These are phyloP conservation scores for Botrytis deweyae DNA, from an alignment of 2,329 filamentous ascomycete genomes.

Conservation along the genomic window DNA sequence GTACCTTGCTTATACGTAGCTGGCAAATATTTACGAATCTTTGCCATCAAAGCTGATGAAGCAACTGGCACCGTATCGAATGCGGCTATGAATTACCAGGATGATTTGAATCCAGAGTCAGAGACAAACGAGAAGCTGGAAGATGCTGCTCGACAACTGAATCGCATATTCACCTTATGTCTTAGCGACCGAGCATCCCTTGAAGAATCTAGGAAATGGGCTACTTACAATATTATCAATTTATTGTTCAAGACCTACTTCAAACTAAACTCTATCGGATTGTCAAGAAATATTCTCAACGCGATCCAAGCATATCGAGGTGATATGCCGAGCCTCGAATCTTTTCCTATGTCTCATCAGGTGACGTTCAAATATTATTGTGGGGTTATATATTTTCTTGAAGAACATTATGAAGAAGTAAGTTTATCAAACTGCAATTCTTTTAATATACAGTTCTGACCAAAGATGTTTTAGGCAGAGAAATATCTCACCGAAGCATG, in stretches of 20 bases:
- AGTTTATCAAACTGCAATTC: slow-evolving; percentile 24
- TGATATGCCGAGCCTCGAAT: slow-evolving; percentile 77
- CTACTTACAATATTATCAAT: slow-evolving; percentile 91
- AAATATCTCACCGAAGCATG: slow-evolving; percentile 77
- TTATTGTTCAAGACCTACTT: slow-evolving; percentile 98
- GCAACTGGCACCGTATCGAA: slow-evolving; percentile 53
- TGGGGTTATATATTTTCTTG: slow-evolving; percentile 88
- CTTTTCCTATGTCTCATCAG: slow-evolving; percentile 84
- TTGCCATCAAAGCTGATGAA: slow-evolving; percentile 88
- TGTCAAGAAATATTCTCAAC: slow-evolving; percentile 86
- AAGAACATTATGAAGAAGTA: slow-evolving; percentile 86
- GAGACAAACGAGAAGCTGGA: slow-evolving; percentile 84
- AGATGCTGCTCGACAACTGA: slow-evolving; percentile 86
- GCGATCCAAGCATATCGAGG: slow-evolving; percentile 73
- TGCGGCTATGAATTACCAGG: slow-evolving; percentile 58
- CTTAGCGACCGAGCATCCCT: slow-evolving; percentile 82
- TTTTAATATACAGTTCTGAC: slow-evolving; percentile 10
- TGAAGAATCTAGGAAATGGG: slow-evolving; percentile 95
- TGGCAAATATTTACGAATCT: slow-evolving; percentile 81
- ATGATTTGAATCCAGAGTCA: slow-evolving; percentile 75
- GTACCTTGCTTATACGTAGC: slow-evolving; percentile 86
- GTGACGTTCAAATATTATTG: slow-evolving; percentile 97
- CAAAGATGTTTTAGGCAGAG: slow-evolving; percentile 60
- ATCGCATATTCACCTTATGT: slow-evolving; percentile 88
- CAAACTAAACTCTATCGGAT: slow-evolving; percentile 83